Conservation (phyloP, 2,329 filamentous ascomycete genomes). For the Alternaria postmessia region DNA sequence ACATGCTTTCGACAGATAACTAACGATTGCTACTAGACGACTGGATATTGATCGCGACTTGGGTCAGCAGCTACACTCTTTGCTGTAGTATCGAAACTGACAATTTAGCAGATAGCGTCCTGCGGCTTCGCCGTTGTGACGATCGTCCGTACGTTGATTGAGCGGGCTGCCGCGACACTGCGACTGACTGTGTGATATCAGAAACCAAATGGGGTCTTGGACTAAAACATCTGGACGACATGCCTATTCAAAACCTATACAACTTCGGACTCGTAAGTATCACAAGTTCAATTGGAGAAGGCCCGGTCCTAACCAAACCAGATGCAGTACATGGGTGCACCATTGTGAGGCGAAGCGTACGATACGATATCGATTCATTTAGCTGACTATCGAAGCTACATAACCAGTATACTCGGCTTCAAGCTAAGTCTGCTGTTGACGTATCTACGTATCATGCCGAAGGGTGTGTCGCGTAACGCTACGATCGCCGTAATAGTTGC, state of each 20-base stretch:
- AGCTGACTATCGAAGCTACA: constrained; percentile 18
- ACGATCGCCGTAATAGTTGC: constrained; percentile 20
- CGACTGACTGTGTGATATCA: constrained; percentile 1
- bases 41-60: constrained; percentile 17
- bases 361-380: not conserved
- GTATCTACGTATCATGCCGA: constrained; percentile 26
- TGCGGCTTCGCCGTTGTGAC: constrained; percentile 25
- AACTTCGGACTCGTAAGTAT: constrained; percentile 22
- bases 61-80: constrained; percentile 10
- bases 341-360: constrained; percentile 16
- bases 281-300: not conserved
- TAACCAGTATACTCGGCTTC: constrained; percentile 26
- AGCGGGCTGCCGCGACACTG: not conserved
- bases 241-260: constrained; percentile 21
- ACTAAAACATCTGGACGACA: constrained; percentile 15
- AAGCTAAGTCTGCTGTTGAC: constrained; percentile 24
- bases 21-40: constrained; percentile 17
- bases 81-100: not conserved
- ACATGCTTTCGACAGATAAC: not conserved
- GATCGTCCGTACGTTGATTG: constrained; percentile 16
- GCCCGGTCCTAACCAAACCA: constrained; percentile 8
- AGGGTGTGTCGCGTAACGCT: constrained; percentile 17
- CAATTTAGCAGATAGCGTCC: constrained; percentile 9
- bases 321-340: constrained; percentile 28
- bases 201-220: constrained; percentile 28